These are phyloP conservation scores for Spizellomyces sp. DNA, from an alignment of 192 early-diverging fungal genomes.

Conservation along the genomic window DNA sequence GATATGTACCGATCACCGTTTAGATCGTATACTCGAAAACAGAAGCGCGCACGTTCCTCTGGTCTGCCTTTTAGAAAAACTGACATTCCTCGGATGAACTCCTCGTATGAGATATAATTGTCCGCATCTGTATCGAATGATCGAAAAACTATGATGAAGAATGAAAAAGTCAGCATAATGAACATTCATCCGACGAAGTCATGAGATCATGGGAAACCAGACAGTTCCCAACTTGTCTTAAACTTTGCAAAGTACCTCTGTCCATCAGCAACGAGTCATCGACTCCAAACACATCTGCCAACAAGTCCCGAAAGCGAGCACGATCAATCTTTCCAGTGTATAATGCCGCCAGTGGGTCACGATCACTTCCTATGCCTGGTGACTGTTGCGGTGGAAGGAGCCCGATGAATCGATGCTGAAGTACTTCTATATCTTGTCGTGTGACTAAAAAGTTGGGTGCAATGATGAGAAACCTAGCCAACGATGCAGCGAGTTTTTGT, in stretches of 20 bases:
- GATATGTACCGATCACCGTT: conserved; percentile 66
- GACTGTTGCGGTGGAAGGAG: conserved; percentile 28
- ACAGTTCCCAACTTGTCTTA: neutral
- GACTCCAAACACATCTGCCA: conserved; percentile 61
- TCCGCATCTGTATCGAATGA: conserved; percentile 64
- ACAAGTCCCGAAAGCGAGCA: conserved; percentile 54
- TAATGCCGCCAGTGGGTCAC: conserved; percentile 24
- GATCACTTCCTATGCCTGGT: conserved; percentile 5
- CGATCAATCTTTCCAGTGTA: conserved; percentile 60
- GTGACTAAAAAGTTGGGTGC: conserved; percentile 32
- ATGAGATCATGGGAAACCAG: neutral
- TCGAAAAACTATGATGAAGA: conserved; percentile 49
- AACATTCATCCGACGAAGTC: neutral
- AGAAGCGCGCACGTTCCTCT: conserved; percentile 57
- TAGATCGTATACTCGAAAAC: conserved; percentile 65
- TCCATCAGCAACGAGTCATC: conserved; percentile 66
- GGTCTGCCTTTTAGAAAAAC: conserved; percentile 56
- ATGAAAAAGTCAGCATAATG: too few relatives aligned
- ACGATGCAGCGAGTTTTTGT: too few relatives aligned
- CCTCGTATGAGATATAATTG: conserved; percentile 60
- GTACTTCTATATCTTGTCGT: conserved; percentile 47
- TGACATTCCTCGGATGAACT: conserved; percentile 61
- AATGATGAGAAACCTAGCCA: too few relatives aligned
- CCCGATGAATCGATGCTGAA: conserved; percentile 43
- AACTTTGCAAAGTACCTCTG: conserved; percentile 38